A percentile compares a stretch with the other conserved stretches of the same genome.
These are phyloP conservation scores for Yarrowia phangngaensis DNA, from an alignment of 805 yeast genomes.

Conservation along the genomic window DNA sequence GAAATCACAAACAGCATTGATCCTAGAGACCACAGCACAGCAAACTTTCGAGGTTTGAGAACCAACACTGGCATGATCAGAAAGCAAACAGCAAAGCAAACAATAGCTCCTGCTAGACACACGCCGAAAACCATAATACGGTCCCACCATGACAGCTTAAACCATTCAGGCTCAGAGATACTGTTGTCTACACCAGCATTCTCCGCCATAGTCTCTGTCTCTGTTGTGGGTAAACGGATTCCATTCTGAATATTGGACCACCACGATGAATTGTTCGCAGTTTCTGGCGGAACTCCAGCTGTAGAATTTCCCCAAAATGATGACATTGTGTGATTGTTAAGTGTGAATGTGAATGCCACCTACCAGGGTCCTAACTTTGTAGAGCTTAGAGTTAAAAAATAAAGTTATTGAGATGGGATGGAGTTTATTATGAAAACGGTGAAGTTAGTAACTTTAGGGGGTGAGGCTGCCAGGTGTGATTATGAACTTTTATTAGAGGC, in stretches of 20 bases:
- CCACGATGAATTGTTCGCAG: slow-evolving; percentile 24
- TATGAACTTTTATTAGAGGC: no score
- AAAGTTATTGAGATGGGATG: no score
- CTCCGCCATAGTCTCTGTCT: slow-evolving; percentile 35
- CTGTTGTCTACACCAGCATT: slow-evolving; percentile 8
- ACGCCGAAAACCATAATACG: slow-evolving; percentile 71
- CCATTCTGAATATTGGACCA: slow-evolving; percentile 17
- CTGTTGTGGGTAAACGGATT: slow-evolving; percentile 27
- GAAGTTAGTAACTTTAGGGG: no score
- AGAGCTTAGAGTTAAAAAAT: no score
- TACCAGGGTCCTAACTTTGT: no score
- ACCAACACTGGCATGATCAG: slow-evolving; percentile 86
- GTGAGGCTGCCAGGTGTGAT: no score
- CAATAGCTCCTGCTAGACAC: slow-evolving; percentile 70
- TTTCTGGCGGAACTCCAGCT: slow-evolving; percentile 12
- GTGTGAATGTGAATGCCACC: no score
- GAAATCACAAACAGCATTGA: slow-evolving; percentile 80
- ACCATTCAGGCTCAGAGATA: slow-evolving; percentile 40
- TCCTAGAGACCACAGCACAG: slow-evolving; percentile 82
- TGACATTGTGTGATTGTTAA: no score
- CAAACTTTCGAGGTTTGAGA: slow-evolving; percentile 86
- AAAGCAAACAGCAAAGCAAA: slow-evolving; percentile 78
- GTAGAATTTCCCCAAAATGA: slow-evolving; percentile 24
- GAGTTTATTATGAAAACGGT: no score
- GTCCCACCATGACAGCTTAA: slow-evolving; percentile 63